These are phyloP conservation scores for Penicillium subrubescens DNA, from an alignment of 495 filamentous ascomycete species.

Conservation along the genomic window DNA sequence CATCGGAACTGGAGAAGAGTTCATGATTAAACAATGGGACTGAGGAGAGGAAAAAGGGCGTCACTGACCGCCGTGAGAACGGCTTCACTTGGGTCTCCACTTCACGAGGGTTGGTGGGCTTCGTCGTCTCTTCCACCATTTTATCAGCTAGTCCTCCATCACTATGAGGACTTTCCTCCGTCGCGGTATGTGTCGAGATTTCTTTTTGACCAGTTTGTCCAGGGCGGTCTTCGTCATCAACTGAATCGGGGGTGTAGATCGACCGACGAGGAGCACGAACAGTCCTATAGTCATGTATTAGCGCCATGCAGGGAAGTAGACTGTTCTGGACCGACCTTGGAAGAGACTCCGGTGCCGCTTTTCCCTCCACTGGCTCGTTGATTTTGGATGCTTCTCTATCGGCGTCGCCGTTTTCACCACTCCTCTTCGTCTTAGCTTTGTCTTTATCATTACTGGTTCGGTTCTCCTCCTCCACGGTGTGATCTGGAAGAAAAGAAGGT, in stretches of 20 bases:
- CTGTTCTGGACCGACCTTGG: not conserved
- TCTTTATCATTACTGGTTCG: not conserved
- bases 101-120: too few species aligned
- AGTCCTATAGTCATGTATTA: not conserved
- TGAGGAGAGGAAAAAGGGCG: not conserved
- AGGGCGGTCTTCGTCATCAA: not conserved
- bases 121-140: not conserved
- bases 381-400: not conserved
- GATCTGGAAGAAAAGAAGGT: not conserved
- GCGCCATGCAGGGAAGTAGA: not conserved
- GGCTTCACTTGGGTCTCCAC: not conserved
- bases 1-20: not conserved
- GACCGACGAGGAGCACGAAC: not conserved
- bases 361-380: not conserved
- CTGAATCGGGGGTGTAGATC: not conserved
- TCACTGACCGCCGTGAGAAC: not conserved
- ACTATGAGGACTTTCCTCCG: not conserved
- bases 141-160: not conserved
- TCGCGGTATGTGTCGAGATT: not conserved
- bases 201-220: not conserved
- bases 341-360: not conserved
- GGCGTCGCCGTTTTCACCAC: not conserved
- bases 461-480: not conserved
- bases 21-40: not conserved
- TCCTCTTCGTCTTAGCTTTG: too few species aligned